These are phyloP conservation scores for Halophytophthora batemanensis DNA, from an alignment of 352 stramenopile genomes.

Conservation along the genomic window DNA sequence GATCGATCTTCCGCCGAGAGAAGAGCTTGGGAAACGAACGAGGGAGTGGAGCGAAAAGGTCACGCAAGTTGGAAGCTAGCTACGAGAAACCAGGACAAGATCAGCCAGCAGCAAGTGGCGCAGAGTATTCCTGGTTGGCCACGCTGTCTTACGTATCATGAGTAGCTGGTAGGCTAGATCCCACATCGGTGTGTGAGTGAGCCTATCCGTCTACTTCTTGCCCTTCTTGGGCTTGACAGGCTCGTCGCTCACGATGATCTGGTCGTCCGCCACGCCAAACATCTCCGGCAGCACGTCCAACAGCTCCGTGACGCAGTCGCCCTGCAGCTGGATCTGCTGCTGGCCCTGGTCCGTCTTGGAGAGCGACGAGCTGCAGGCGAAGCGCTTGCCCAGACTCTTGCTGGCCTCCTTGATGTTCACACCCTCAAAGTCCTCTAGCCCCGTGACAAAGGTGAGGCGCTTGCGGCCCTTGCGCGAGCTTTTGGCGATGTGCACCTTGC, in stretches of 20 bases:
- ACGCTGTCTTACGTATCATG: too few species aligned
- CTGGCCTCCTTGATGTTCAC: conserved; percentile 83
- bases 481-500: conserved; percentile 64
- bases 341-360: conserved; percentile 72
- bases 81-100: too few species aligned
- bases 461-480: conserved; percentile 77
- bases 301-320: conserved; percentile 73
- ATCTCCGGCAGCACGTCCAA: conserved; percentile 72
- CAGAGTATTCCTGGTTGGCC: too few species aligned
- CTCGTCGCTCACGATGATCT: conserved; percentile 74
- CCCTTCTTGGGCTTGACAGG: conserved; percentile 56
- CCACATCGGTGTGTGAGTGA: too few species aligned
- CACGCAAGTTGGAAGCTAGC: too few species aligned
- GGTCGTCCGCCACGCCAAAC: conserved; percentile 71
- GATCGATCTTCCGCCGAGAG: too few species aligned
- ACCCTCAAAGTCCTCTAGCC: conserved; percentile 75
- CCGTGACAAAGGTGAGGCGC: conserved; percentile 78
- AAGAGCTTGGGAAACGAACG: too few species aligned
- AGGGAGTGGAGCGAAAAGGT: too few species aligned
- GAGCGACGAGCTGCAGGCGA: conserved; percentile 78
- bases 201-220: conserved; percentile 21
- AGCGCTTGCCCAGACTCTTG: conserved; percentile 80
- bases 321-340: conserved; percentile 82
- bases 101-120: too few species aligned
- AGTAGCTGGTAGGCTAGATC: too few species aligned